phyloP scores from a whole-genome alignment of 2,329 filamentous ascomycete genomes.

The Penicillium capsulatum region DNA sequence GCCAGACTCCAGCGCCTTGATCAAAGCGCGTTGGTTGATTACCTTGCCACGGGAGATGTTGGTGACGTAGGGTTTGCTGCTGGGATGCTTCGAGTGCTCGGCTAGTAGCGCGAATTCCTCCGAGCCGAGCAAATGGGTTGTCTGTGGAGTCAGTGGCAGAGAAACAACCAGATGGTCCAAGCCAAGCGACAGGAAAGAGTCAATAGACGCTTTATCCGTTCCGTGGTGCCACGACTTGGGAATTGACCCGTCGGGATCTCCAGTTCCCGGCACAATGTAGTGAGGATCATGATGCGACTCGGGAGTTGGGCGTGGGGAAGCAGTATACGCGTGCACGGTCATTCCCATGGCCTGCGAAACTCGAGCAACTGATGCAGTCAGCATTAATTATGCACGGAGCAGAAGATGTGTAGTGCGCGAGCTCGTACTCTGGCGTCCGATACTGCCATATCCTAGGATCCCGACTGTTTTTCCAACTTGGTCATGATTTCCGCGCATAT shows the following conservation, averaged over 20 bases:
- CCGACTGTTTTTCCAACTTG: slow-evolving; percentile 57
- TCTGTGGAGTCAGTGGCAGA: slow-evolving; percentile 55
- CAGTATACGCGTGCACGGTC: slow-evolving; percentile 70
- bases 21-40: slow-evolving; percentile 58
- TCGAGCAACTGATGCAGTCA: slow-evolving; percentile 53
- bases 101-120: slow-evolving; percentile 56
- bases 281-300: slow-evolving; percentile 60
- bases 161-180: slow-evolving; percentile 56
- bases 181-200: slow-evolving; percentile 52
- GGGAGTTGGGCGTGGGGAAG: slow-evolving; percentile 62
- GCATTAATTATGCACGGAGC: no score
- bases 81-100: slow-evolving; percentile 18
- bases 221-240: slow-evolving; percentile 57
- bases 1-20: slow-evolving; percentile 55
- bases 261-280: slow-evolving; percentile 66
- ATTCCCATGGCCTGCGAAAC: slow-evolving; percentile 64
- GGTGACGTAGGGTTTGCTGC: slow-evolving; percentile 56
- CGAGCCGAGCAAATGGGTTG: slow-evolving; percentile 52
- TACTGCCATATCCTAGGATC: slow-evolving; percentile 60
- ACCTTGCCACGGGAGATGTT: slow-evolving; percentile 68
- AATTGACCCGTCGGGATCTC: slow-evolving; percentile 54
- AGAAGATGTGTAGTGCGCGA: not conserved
- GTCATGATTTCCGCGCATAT: slow-evolving; percentile 43
- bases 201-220: slow-evolving; percentile 48
- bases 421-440: slow-evolving; percentile 55